These are phyloP conservation scores for Francoa sonchifolia DNA, from an alignment of 441 rosid genomes.

Conservation along the genomic window DNA sequence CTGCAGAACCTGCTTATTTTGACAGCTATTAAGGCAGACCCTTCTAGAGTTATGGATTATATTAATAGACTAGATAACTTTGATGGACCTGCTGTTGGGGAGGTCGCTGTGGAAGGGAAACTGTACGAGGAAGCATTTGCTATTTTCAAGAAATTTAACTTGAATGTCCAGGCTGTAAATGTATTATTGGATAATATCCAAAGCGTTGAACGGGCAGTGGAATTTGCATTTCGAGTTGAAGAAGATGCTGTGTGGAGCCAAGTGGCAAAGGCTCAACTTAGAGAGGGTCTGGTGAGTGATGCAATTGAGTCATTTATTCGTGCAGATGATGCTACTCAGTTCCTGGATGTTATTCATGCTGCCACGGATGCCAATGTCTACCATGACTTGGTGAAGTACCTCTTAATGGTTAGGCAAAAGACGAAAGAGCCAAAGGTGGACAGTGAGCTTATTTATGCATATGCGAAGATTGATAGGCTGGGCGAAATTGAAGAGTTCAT, in stretches of 20 bases:
- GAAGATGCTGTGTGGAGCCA: slow-evolving; percentile 98
- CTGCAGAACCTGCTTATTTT: slow-evolving; percentile 90
- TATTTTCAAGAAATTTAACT: slow-evolving; percentile 89
- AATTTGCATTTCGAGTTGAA: slow-evolving; percentile 95
- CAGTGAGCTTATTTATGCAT: slow-evolving; percentile 94
- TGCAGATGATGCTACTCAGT: slow-evolving; percentile 93
- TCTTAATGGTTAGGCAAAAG: slow-evolving; percentile 96
- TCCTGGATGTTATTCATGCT: slow-evolving; percentile 79
- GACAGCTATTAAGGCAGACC: slow-evolving; percentile 98
- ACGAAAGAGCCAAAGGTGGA: slow-evolving; percentile 97
- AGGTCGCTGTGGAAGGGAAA: slow-evolving; percentile 93
- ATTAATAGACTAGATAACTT: slow-evolving; percentile 92
- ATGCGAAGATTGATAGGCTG: slow-evolving; percentile 92
- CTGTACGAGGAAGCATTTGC: slow-evolving; percentile 89
- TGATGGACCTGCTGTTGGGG: slow-evolving; percentile 99
- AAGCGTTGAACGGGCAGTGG: slow-evolving; percentile 96
- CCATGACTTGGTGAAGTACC: slow-evolving; percentile 92
- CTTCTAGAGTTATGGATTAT: slow-evolving; percentile 98
- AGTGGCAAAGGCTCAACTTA: slow-evolving; percentile 94
- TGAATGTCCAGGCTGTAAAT: slow-evolving; percentile 91
- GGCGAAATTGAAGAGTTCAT: slow-evolving; percentile 94
- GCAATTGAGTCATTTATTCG: slow-evolving; percentile 96
- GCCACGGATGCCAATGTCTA: slow-evolving; percentile 81
- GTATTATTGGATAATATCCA: slow-evolving; percentile 72
- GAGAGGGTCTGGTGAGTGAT: slow-evolving; percentile 89